phyloP scores from a whole-genome alignment of 1,284 basidiomycete genomes.

The Coniophora puteana region DNA sequence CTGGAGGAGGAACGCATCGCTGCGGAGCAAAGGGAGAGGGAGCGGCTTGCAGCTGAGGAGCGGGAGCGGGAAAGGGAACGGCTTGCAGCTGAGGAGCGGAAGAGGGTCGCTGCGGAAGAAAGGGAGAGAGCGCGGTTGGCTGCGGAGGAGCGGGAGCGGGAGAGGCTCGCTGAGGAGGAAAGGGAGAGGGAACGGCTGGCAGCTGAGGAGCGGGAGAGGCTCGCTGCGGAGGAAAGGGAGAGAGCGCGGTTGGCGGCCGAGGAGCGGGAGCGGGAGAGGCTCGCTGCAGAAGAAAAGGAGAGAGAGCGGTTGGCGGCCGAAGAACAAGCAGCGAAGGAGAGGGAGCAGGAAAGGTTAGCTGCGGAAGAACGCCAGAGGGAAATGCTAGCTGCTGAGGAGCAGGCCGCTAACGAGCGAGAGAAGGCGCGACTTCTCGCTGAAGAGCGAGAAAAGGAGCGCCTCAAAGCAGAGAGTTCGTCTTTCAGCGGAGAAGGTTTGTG shows the following conservation, averaged over 20 bases:
- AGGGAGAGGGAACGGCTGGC: constrained; percentile 24
- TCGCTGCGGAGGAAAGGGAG: constrained; percentile 28
- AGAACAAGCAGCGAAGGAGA: constrained; percentile 13
- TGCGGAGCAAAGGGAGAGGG: too few species aligned
- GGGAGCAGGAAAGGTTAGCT: constrained; percentile 21
- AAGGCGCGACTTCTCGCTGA: constrained; percentile 25
- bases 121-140: constrained; percentile 15
- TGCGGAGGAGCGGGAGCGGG: constrained; percentile 17
- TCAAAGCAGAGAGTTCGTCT: not conserved
- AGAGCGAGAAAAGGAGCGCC: constrained; percentile 23
- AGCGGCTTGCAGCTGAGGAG: constrained; percentile 23
- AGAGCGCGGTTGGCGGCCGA: constrained; percentile 22
- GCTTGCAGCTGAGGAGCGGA: constrained; percentile 24
- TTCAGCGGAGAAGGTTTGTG: constrained; percentile 22
- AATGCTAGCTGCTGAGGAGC: constrained; percentile 25
- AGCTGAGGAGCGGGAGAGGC: constrained; percentile 24
- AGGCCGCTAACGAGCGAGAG: constrained; percentile 10
- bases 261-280: constrained; percentile 25
- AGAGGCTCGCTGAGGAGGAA: constrained; percentile 22
- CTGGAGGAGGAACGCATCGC: constrained; percentile 28
- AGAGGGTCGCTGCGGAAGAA: constrained; percentile 18
- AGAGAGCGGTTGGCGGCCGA: constrained; percentile 13
- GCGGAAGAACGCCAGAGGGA: constrained; percentile 23
- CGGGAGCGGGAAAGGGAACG: constrained; percentile 16
- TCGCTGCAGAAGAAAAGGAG: constrained; percentile 19